Percentiles rank a stretch among this genome's conserved stretches.
Evolutionary conservation across 2,329 filamentous ascomycete species (phyloP).

Genomic region (Alternaria panax): DNA sequence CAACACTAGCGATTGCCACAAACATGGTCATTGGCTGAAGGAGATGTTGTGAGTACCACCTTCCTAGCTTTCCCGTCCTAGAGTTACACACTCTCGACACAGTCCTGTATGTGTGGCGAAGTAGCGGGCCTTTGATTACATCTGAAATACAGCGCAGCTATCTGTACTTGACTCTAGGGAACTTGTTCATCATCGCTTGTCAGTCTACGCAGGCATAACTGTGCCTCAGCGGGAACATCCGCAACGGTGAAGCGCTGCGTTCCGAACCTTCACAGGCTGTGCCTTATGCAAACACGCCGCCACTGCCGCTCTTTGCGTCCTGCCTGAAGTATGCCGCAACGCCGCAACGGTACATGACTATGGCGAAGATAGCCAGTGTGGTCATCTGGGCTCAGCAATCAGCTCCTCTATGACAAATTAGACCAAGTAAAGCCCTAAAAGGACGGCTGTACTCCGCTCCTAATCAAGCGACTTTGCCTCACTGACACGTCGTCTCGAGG

Average conservation of each 20-base stretch:
- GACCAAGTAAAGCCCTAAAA: neutral
- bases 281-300: conserved; percentile 10
- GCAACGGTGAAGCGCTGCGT: conserved; percentile 6
- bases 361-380: neutral
- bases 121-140: neutral
- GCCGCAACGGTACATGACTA: neutral
- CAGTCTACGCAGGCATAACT: neutral
- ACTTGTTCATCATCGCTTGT: neutral
- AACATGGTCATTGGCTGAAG: neutral
- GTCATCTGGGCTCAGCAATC: neutral
- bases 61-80: neutral
- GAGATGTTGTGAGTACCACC: neutral
- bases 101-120: neutral
- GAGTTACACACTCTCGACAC: neutral
- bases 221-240: conserved; percentile 11
- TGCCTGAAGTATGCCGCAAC: neutral
- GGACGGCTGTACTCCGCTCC: neutral
- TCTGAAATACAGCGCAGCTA: neutral
- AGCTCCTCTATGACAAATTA: neutral
- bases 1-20: neutral
- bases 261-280: conserved; percentile 9
- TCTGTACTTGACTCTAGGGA: neutral
- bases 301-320: neutral
- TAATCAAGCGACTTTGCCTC: neutral
- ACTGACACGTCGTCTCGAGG: neutral